phyloP scores from a whole-genome alignment of 345 rosid genomes.

The Turnera subulata region DNA sequence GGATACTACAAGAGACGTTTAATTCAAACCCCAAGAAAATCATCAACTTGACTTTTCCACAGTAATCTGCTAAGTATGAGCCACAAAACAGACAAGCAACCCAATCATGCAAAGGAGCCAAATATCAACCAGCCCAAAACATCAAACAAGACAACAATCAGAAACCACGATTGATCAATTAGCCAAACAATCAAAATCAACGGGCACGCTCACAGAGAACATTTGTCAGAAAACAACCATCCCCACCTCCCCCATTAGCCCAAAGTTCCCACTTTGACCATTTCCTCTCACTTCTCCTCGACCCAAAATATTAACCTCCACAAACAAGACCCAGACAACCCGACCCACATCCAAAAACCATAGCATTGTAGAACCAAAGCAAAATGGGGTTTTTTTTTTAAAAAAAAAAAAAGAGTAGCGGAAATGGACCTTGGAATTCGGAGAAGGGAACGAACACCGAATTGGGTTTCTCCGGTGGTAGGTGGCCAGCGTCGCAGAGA shows the following conservation, averaged over 20 bases:
- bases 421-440: slow-evolving; percentile 53
- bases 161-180: too few relatives aligned
- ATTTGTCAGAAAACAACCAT: neutral
- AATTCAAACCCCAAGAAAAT: too few relatives aligned
- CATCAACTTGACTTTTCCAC: too few relatives aligned
- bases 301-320: slow-evolving; percentile 7
- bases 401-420: neutral
- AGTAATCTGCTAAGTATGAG: too few relatives aligned
- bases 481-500: slow-evolving; percentile 58
- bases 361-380: neutral
- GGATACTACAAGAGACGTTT: too few relatives aligned
- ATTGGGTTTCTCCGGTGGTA: slow-evolving; percentile 36
- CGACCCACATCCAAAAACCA: slow-evolving; percentile 10
- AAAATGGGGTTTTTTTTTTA: neutral
- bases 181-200: too few relatives aligned
- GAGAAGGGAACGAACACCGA: slow-evolving; percentile 42
- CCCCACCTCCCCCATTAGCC: neutral
- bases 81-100: too few relatives aligned
- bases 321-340: neutral
- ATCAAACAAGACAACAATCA: too few relatives aligned
- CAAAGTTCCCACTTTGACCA: neutral
- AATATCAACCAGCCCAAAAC: too few relatives aligned
- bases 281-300: neutral
- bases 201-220: too few relatives aligned
- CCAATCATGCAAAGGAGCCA: too few relatives aligned